Conservation (phyloP, 148 eudicot genomes). For the Pouteria glomerata region DNA sequence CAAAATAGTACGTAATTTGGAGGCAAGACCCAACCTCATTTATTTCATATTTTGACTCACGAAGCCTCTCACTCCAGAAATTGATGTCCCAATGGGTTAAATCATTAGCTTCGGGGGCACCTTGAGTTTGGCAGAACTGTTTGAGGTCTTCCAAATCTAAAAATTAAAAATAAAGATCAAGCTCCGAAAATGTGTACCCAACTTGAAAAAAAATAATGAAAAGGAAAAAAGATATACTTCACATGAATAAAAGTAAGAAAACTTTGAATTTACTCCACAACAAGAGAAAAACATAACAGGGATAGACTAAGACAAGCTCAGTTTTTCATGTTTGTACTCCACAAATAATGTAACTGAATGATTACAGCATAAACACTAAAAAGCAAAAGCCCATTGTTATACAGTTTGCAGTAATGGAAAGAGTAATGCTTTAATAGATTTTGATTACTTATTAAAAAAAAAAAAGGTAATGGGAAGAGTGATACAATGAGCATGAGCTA, state of each 20-base stretch:
- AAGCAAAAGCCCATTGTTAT: no score
- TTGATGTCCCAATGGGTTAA: constrained; percentile 77
- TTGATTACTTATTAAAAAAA: no score
- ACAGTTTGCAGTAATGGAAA: no score
- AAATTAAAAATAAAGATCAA: background rate
- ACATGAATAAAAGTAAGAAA: background rate
- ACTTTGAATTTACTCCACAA: background rate
- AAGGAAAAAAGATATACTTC: background rate
- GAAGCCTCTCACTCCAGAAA: constrained; percentile 99
- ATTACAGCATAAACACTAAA: no score
- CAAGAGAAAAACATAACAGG: background rate
- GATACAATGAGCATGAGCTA: no score
- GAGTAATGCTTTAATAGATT: no score
- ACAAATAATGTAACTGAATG: background rate
- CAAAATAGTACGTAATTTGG: background rate
- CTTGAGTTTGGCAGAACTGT: constrained; percentile 66
- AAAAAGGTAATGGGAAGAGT: no score
- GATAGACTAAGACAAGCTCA: background rate
- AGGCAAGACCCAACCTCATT: constrained; percentile 66
- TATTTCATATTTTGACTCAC: constrained; percentile 90
- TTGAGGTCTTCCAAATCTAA: constrained; percentile 87
- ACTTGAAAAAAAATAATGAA: background rate
- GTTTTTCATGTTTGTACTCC: no score
- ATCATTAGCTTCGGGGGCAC: constrained; percentile 74
- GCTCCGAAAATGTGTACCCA: background rate